Evolutionary conservation across 163 green algal species (phyloP).

Genomic region (Chloromonas sp.): DNA sequence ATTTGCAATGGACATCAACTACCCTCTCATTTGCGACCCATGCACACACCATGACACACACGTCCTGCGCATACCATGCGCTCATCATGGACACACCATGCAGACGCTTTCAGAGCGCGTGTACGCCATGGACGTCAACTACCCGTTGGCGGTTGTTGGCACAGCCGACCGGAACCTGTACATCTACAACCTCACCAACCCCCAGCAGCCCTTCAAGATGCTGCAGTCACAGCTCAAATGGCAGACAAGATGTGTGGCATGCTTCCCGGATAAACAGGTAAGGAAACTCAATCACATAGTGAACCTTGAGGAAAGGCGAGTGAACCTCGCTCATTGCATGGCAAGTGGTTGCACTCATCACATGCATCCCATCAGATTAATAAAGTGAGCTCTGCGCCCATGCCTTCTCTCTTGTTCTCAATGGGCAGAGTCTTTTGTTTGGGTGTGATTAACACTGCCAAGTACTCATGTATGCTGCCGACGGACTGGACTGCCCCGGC

Average conservation of each 20-base stretch:
- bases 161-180: conserved; percentile 83
- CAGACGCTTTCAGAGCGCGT: conserved; percentile 73
- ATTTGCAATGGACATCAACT: conserved; percentile 83
- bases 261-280: conserved; percentile 60
- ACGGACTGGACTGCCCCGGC: too few species aligned
- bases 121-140: conserved; percentile 84
- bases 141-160: conserved; percentile 83
- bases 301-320: too few species aligned
- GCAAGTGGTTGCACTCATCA: too few species aligned
- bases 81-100: conserved; percentile 25
- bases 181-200: conserved; percentile 78
- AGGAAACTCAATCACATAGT: too few species aligned
- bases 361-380: too few species aligned
- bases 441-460: too few species aligned
- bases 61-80: conserved; percentile 63
- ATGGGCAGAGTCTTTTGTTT: too few species aligned
- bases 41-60: conserved; percentile 6
- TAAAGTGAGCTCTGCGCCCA: too few species aligned
- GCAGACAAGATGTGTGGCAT: conserved; percentile 77
- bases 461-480: too few species aligned
- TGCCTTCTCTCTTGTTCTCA: too few species aligned
- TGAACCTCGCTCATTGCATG: too few species aligned
- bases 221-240: conserved; percentile 70
- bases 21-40: conserved; percentile 60
- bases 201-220: conserved; percentile 15